Conservation (phyloP, 2,329 filamentous ascomycete genomes). For the Cercospora sesami region DNA sequence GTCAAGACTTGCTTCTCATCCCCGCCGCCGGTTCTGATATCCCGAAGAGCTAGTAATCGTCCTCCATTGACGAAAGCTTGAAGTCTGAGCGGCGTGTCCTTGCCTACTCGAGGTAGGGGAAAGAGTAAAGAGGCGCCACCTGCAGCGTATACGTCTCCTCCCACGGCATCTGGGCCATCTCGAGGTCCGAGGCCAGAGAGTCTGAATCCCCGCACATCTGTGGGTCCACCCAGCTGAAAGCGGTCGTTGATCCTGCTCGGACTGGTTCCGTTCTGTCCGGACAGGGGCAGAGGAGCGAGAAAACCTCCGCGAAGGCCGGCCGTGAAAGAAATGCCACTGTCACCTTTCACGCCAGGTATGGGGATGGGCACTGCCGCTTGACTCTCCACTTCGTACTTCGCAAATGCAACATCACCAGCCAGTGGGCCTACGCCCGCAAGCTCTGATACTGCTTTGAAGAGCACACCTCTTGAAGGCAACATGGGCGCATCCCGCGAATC, state of each 20-base stretch:
- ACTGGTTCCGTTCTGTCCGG: conserved; percentile 55
- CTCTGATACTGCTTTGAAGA: conserved; percentile 26
- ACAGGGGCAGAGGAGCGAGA: conserved; percentile 75
- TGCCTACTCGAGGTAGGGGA: conserved; percentile 77
- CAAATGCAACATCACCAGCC: conserved; percentile 88
- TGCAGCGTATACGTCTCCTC: conserved; percentile 88
- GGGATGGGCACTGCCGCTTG: conserved; percentile 73
- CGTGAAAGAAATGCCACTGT: conserved; percentile 78
- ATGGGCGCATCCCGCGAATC: conserved; percentile 83
- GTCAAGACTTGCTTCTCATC: conserved; percentile 50
- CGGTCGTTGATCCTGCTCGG: conserved; percentile 88
- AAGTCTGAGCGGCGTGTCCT: conserved; percentile 79
- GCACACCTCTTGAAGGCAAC: conserved; percentile 79
- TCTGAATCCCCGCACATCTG: conserved; percentile 90
- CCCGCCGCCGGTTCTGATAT: conserved; percentile 33
- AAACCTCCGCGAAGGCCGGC: conserved; percentile 78
- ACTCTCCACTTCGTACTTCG: conserved; percentile 84
- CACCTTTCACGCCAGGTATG: conserved; percentile 65
- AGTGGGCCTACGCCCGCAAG: conserved; percentile 56
- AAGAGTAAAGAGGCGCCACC: conserved; percentile 82
- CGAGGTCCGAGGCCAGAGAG: conserved; percentile 84
- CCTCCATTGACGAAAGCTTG: conserved; percentile 93
- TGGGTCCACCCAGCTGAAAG: conserved; percentile 91
- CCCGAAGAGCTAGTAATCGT: conserved; percentile 73
- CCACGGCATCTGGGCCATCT: conserved; percentile 81